Evolutionary conservation across 2,329 filamentous ascomycete species (phyloP).

Genomic region (Talaromyces verruculosus): DNA sequence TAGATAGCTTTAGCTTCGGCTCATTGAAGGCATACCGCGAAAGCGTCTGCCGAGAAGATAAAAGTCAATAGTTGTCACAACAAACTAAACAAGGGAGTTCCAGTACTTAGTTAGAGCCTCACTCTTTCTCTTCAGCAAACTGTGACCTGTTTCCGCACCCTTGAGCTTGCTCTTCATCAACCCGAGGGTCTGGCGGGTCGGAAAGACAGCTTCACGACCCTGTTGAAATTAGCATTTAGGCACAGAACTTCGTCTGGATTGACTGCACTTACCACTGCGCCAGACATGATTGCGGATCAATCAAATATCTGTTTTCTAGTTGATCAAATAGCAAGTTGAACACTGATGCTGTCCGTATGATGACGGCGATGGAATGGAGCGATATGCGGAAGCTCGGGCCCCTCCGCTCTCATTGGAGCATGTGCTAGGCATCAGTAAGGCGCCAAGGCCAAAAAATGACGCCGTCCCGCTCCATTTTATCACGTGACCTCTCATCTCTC

Average conservation of each 20-base stretch:
- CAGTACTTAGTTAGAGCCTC: conserved; percentile 93
- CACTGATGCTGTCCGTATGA: conserved; percentile 14
- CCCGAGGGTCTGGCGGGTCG: conserved; percentile 93
- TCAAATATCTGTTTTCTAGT: background rate
- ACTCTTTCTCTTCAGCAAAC: conserved; percentile 93
- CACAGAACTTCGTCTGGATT: conserved; percentile 22
- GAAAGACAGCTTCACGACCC: conserved; percentile 96
- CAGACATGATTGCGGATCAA: conserved; percentile 42
- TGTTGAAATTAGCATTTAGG: conserved; percentile 43
- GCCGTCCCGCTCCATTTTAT: conserved; percentile 20
- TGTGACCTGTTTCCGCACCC: conserved; percentile 87
- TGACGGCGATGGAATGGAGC: conserved; percentile 19
- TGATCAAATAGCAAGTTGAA: background rate
- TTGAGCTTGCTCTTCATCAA: conserved; percentile 98
- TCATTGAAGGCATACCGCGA: conserved; percentile 62
- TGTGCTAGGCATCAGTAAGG: conserved; percentile 21
- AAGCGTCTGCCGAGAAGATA: conserved; percentile 64
- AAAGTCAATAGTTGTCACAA: conserved; percentile 24
- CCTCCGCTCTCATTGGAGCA: conserved; percentile 14
- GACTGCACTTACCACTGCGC: conserved; percentile 37
- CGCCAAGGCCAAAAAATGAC: conserved; percentile 14
- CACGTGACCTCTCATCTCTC: conserved; percentile 17
- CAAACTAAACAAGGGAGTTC: background rate
- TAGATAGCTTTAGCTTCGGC: conserved; percentile 24
- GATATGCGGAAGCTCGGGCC: conserved; percentile 26